Evolutionary conservation across 805 yeast genomes (phyloP), one percentile per base, ranked within the genome.

Genomic region (Pichia manshurica): DNA sequence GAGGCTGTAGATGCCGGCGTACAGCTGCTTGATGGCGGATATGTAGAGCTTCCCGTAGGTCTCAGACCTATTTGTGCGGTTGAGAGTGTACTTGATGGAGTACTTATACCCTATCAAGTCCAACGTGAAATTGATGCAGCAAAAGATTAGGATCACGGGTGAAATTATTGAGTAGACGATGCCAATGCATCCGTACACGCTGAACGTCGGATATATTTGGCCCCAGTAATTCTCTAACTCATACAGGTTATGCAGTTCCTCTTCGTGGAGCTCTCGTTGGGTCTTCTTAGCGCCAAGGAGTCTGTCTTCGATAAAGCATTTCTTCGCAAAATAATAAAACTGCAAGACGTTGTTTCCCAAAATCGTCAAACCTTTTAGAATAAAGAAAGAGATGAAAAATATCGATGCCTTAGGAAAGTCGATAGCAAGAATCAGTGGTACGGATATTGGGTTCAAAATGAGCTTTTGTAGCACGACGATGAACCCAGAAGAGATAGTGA

Each of bases 321-420:
- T 21, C 67, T 59, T 4, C 78, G 50, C 4, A 37, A 89, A 69
- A 17, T 72, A 75, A 46, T 72, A 75, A 16, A 79, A 66, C 56
- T 85, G 82, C 34, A 89, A 58, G 36, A 90, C 70, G 50, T 80
- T 80, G 48, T 78, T 79, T 0, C 96, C 96, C 52, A 84, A 78
- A 46, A 84, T 79, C 1, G 90, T 77, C 47, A 89, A 67, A 0
- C 95, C 91, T 63, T 85, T 82, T 31, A 89, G 70, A 0, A 87
- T 66, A 34, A 88, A 68, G 58, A 83, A 87, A 3, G 90, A 84
- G 62, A 82, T 82, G 66, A 89, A 90, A 59, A 90, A 89, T 39
- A 82, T 86, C 1, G 96, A 83, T 21, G 95, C 85, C 58, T 84
- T 85, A 0, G 96, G 96, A 32, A 90, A 70, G 56, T 88, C 86